Evolutionary conservation across 2,329 filamentous ascomycete species (phyloP), one percentile per base, ranked within the genome.

Genomic region (Metarhizium brunneum): DNA sequence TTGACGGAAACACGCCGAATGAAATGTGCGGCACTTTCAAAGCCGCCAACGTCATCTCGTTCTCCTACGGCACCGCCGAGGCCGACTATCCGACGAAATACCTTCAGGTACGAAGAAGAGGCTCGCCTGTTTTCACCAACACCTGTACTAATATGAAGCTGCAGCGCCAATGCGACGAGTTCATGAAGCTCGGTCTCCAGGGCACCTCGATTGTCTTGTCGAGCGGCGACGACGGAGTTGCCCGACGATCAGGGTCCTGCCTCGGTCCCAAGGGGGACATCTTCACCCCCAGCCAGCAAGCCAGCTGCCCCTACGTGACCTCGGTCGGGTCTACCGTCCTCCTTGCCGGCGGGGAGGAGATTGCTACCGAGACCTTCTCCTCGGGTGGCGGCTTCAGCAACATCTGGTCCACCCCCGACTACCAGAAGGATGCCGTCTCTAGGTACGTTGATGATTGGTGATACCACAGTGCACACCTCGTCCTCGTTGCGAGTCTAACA

Each of bases 361-460:
- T 29, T 1, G 60, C 61, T 18, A 55, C 50, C 20, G 52, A 53
- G 2, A 69, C 75, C 62, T 75, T 77, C 65, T 73, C 71, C 57
- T 74, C 71, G 5, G 74, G 74, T 4, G 76, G 77, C 20, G 77
- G 77, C 6, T 79, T 80, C 65, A 73, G 69, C 58, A 77, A 79
- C 62, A 69, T 76, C 61, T 80, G 78, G 58, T 61, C 69, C 1
- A 61, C 75, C 3, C 77, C 79, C 0, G 60, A 64, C 16, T 81
- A 80, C 63, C 79, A 81, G 59, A 63, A 68, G 18, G 55, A 60
- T 0, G 73, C 60, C 8, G 54, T 61, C 14, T 32, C 53, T 2
- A 30, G 29, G 50, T 52, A 29, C 42, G 50, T 42, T 18, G 25
- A 25, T 25, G 25, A 25, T 35, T 35, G 32, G 11, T 35, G 25